Base-by-base conservation (phyloP, 2,329 filamentous ascomycete genomes). In the Botryotinia calthae region DNA sequence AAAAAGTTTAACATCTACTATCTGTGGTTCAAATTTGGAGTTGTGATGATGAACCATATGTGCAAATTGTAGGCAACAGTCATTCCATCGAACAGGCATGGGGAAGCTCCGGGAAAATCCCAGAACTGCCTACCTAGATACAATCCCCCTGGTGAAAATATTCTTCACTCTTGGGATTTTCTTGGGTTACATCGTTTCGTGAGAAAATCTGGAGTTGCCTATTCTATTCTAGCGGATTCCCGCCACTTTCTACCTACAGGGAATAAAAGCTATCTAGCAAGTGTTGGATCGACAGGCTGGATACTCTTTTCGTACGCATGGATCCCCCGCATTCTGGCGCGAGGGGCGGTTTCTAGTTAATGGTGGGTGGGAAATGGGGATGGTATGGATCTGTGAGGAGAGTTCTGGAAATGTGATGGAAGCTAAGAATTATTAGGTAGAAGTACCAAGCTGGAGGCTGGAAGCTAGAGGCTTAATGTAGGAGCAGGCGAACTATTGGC, bases 1-100 rank as follows among this genome's bases (percentile, higher is more conserved):
- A 65, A 54, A 68, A 68, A 58, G n/a, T 56, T 42, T 10, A 68
- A 68, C 65, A 67, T 66, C 22, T 37, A 40, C 25, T 42, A 42
- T 18, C 37, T 25, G 25, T 9, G 34, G 20, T 18, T 37, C 34
- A 14, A 56, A 20, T 28, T 68, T 18, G 37, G 48, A 31, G 28
- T 42, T 18, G 37, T 37, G 59, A 40, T 20, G 59, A 62, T n/a
- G n/a, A 16, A n/a, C 37, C 37, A n/a, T 22, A 6, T 18, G 20
- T 65, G n/a, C 22, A 64, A 16, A 63, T 42, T 51, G 25, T 51
- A 51, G 25, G 48, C 48, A 51, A 51, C 48, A 51, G 4, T 28
- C 12, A 28, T 28, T 56, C 51, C 51, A 28, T n/a, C n/a, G n/a
- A 56, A 18, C n/a, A 16, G n/a, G 8, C n/a, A n/a, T 28, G 8